Evolutionary conservation across 176 grass and related monocot species (phyloP), one percentile per base, ranked within the genome.

Genomic region (Olyra latifolia): DNA sequence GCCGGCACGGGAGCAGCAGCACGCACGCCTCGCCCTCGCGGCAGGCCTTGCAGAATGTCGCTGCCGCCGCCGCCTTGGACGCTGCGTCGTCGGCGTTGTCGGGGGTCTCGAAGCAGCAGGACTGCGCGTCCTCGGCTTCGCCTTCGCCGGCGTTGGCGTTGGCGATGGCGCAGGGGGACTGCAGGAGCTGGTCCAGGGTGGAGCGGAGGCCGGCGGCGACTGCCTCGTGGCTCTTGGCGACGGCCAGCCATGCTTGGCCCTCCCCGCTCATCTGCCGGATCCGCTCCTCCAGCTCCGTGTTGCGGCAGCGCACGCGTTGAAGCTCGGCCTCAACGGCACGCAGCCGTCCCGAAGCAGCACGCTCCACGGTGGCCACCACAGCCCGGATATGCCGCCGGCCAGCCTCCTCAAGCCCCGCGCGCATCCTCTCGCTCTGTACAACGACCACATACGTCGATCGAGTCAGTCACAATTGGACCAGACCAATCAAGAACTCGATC

Each of bases 1-100:
- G 94, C 0, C 86, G 45, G 82, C 94, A 97, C 19, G 94, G 91
- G 2, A 97, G 83, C 39, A 97, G 70, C 14, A 97, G 62, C 19
- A 93, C 83, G 73, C 62, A 80, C 2, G 72, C 83, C 7, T 80
- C 84, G 5, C 22, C 60, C 12, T n/a, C 69, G 32, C 54, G 62
- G 50, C 94, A 97, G 3, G 58, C 23, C 87, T 40, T 81, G 77
- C 94, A 92, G 1, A 13, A 16, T 12, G 9, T 12, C 55, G 10
- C 15, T n/a, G n/a, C n/a, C 12, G 23, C 27, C 1, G 1, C 19
- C 1, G 32, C 14, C 1, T 22, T 23, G 2, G 81, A 89, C 16
- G 68, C 29, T 5, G 81, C 74, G 41, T 87, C 80, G 10, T 77
- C 70, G 6, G 25, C 46, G 9, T 52, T 30, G 4, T 71, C 85